Conservation (phyloP, 2,329 filamentous ascomycete species). For the Trichoderma citrinoviride region DNA sequence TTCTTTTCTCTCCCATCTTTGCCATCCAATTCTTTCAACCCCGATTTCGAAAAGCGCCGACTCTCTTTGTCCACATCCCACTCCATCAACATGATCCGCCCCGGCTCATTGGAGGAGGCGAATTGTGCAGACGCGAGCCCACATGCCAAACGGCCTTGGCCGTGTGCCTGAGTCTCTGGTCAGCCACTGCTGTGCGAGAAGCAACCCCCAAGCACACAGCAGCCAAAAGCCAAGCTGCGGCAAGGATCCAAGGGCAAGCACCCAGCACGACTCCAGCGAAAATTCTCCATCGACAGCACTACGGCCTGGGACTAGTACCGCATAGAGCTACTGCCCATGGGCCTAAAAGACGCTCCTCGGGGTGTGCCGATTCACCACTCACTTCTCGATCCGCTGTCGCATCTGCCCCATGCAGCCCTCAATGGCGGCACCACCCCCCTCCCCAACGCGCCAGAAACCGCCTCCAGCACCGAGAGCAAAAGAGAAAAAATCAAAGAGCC, state of each 20-base stretch:
- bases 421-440: slow-evolving; percentile 16
- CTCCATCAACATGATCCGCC: background rate
- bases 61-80: background rate
- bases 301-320: slow-evolving; percentile 5
- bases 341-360: slow-evolving; percentile 18
- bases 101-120: background rate
- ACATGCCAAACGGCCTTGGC: slow-evolving; percentile 4
- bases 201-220: background rate
- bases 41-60: too few species aligned
- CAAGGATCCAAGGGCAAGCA: too few species aligned
- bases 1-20: background rate
- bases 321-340: slow-evolving; percentile 9
- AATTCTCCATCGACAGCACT: slow-evolving; percentile 15
- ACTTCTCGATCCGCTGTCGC: slow-evolving; percentile 22
- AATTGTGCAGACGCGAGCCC: background rate
- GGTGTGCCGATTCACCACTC: slow-evolving; percentile 23
- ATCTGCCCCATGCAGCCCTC: slow-evolving; percentile 21
- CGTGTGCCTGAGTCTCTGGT: slow-evolving; percentile 10
- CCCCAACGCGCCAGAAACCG: slow-evolving; percentile 3
- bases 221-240: background rate
- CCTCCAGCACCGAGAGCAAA: background rate
- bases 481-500: background rate
- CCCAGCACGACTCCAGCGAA: background rate
- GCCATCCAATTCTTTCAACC: background rate
- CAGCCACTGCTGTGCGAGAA: slow-evolving; percentile 8